A percentile compares a stretch with the other conserved stretches of the same genome.
phyloP scores from a whole-genome alignment of 495 filamentous ascomycete species.

The Neurospora tetraspora region DNA sequence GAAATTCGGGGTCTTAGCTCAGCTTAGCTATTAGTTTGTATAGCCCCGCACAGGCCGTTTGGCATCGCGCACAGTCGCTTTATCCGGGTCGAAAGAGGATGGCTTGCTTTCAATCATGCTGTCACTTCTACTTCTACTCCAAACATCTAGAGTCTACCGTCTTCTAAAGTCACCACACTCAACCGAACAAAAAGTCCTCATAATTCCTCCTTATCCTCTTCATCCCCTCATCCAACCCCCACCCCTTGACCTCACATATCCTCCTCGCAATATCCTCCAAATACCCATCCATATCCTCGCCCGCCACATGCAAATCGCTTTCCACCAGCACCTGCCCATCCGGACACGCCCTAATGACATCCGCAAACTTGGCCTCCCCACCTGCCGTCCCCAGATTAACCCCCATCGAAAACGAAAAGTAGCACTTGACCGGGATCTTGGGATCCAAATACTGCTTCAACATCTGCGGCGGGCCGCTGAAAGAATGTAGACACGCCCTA shows the following conservation, averaged over 20 bases:
- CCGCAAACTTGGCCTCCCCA: constrained; percentile 35
- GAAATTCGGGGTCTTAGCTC: too few species aligned
- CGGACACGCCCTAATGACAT: constrained; percentile 64
- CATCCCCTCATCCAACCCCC: constrained; percentile 65
- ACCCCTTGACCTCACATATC: constrained; percentile 69
- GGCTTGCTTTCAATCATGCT: too few species aligned
- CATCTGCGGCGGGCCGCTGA: constrained; percentile 67
- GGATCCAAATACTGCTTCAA: constrained; percentile 70
- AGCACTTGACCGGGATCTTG: constrained; percentile 66
- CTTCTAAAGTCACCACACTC: not conserved
- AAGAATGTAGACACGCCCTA: constrained; percentile 89
- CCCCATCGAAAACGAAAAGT: constrained; percentile 76
- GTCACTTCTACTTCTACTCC: not conserved
- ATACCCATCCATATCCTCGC: constrained; percentile 66
- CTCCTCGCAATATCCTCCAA: constrained; percentile 64
- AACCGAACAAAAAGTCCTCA: constrained; percentile 67
- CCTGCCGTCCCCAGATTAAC: constrained; percentile 62
- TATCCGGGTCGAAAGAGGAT: too few species aligned
- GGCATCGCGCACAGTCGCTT: too few species aligned
- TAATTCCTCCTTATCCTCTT: constrained; percentile 66
- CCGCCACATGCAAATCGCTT: constrained; percentile 83
- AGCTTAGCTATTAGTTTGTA: too few species aligned
- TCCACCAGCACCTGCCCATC: constrained; percentile 74
- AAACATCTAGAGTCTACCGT: not conserved
- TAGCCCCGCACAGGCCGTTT: too few species aligned